Evolutionary conservation across 2,329 filamentous ascomycete genomes (phyloP), one percentile per base, ranked within the genome.

Genomic region (Biscogniauxia marginata): DNA sequence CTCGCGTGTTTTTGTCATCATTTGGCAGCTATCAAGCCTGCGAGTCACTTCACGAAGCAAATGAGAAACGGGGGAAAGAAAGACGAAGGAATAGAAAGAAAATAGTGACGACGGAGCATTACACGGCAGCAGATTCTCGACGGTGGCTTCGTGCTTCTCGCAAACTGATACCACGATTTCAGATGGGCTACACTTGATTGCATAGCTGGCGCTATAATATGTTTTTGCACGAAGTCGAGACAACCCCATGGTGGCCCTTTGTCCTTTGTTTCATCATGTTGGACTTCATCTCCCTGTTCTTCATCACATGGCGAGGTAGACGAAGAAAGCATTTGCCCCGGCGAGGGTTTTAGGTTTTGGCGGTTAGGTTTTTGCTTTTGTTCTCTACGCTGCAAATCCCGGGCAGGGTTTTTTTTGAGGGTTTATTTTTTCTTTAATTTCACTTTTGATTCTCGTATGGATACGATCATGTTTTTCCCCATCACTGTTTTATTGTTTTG

Each of bases 101-200:
- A 2, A 21, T 46, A 34, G 20, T 18, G 21, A 19, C 24, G 8
- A 47, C 20, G 39, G 19, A 21, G 47, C 43, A 11, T 51, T 18
- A 7, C 39, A 48, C 20, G 43, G 55, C 30, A 25, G 18, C 43
- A 30, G 44, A n/a, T 51, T n/a, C 7, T 49, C 30, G 20, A 39
- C 18, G 56, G 53, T 47, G 53, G 49, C 44, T 50, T 49, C 46
- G 19, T 58, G 53, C 39, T 47, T 55, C 39, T 18, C 21, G 44
- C 52, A 50, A n/a, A 23, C 20, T 30, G 56, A 55, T 51, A 46
- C 34, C 34, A 51, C n/a, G 8, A 56, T 23, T 23, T 22, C 49
- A 53, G 22, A 13, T 39, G 49, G 25, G 49, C 24, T 19, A 20
- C 30, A 34, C 46, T 46, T 16, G 46, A 44, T 53, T 50, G 25